Evolutionary conservation across 176 grass and related monocot genomes (phyloP), one percentile per base, ranked within the genome.

Genomic region (Juncus inflexus): DNA sequence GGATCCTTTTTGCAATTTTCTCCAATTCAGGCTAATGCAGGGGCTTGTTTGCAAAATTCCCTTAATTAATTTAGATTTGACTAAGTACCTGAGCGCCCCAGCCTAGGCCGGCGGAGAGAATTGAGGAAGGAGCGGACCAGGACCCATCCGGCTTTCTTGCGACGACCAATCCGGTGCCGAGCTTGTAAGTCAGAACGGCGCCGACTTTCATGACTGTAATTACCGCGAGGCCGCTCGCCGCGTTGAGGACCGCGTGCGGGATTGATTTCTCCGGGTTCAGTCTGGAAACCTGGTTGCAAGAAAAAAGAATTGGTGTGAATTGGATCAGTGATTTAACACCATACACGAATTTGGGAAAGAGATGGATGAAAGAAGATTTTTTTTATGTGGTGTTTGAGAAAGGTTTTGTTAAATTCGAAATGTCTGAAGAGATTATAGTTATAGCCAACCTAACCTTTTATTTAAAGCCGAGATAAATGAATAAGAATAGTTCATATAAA

Each of bases 111-210:
- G 64, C 35, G 37, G 81, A 91, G 61, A 81, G 3, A 41, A 96
- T 96, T 50, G 91, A 81, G 56, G 91, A 96, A 9, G 87, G 91
- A 41, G 87, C 81, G 12, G 91, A 96, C 91, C 91, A 96, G 6
- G 82, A 85, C 12, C 91, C 91, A 77, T 96, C 84, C 77, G 77
- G 67, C 65, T 37, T 96, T 65, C 77, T 80, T 80, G 84, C 82
- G 74, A 96, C 62, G 16, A 96, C 91, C 43, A 96, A 67, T 35
- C 91, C 87, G 76, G 77, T 96, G 60, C 91, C 91, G 37, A 91
- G 50, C 64, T 96, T 96, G 67, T 96, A 91, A n/a, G 87, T 88
- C 66, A 96, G 58, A 86, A 96, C 37, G 40, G 84, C 87, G 78
- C 87, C 87, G 50, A 66, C 87, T 85, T 88, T 96, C 37, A 55